Evolutionary conservation across 2,329 filamentous ascomycete species (phyloP).

Genomic region (Trichoderma sp.): DNA sequence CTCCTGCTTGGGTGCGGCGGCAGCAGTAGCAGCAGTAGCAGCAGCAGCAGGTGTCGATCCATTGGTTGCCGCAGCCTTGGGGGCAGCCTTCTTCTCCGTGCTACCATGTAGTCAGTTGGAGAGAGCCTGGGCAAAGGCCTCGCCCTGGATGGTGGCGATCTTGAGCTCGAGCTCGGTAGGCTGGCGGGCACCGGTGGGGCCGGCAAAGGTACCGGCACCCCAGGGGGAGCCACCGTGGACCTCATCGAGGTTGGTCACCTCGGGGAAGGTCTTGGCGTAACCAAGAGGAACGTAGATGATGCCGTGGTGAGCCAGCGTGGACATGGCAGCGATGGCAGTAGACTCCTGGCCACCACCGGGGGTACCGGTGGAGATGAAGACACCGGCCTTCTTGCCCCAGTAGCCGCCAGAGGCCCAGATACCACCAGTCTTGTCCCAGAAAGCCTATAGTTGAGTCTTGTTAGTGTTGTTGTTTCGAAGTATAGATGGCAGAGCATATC

Average conservation of each 20-base stretch:
- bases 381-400: slow-evolving; percentile 83
- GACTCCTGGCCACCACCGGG: slow-evolving; percentile 90
- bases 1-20: slow-evolving; percentile 11
- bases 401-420: slow-evolving; percentile 77
- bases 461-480: background rate
- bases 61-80: no score
- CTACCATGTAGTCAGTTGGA: slow-evolving; percentile 74
- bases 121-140: slow-evolving; percentile 75
- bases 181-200: slow-evolving; percentile 76
- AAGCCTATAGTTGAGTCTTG: slow-evolving; percentile 42
- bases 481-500: background rate
- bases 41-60: no score
- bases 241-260: slow-evolving; percentile 69
- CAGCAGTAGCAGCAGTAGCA: slow-evolving; percentile 21
- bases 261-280: slow-evolving; percentile 74
- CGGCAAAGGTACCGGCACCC: slow-evolving; percentile 90
- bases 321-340: slow-evolving; percentile 76
- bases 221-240: slow-evolving; percentile 84
- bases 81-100: slow-evolving; percentile 29
- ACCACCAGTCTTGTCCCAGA: slow-evolving; percentile 86
- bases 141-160: slow-evolving; percentile 78
- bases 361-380: slow-evolving; percentile 86
- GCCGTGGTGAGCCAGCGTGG: slow-evolving; percentile 87
- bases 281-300: slow-evolving; percentile 95
- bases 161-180: slow-evolving; percentile 72